phyloP scores from a whole-genome alignment of 2,329 filamentous ascomycete species.

The Xylaria hypoxylon region DNA sequence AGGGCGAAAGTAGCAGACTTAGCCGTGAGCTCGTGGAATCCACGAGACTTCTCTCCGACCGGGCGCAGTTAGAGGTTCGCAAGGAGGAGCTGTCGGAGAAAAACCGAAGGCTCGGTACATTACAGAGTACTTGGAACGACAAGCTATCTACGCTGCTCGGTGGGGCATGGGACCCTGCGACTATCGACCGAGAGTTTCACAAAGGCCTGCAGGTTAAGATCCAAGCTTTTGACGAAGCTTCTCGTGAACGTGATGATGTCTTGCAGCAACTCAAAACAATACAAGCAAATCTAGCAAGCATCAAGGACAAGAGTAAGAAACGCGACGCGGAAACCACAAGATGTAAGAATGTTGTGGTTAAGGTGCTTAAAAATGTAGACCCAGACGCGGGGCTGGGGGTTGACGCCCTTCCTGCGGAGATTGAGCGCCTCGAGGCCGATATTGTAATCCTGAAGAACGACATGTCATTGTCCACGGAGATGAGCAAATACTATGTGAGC shows the following conservation, averaged over 20 bases:
- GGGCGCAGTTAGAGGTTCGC: slow-evolving; percentile 84
- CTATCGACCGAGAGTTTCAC: slow-evolving; percentile 78
- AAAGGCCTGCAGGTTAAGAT: slow-evolving; percentile 68
- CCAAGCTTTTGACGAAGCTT: slow-evolving; percentile 70
- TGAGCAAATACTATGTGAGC: slow-evolving; percentile 77
- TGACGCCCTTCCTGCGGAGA: slow-evolving; percentile 65
- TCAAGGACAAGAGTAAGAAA: slow-evolving; percentile 72
- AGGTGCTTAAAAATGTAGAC: slow-evolving; percentile 60
- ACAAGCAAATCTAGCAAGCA: slow-evolving; percentile 76
- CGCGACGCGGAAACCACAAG: slow-evolving; percentile 71
- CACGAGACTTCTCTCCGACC: slow-evolving; percentile 82
- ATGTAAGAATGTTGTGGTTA: slow-evolving; percentile 68
- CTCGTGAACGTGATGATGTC: slow-evolving; percentile 76
- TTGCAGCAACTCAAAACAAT: slow-evolving; percentile 80
- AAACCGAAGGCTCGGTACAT: slow-evolving; percentile 79
- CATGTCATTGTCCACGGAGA: slow-evolving; percentile 73
- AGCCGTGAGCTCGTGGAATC: slow-evolving; percentile 85
- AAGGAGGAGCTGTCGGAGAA: slow-evolving; percentile 83
- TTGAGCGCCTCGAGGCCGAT: slow-evolving; percentile 62
- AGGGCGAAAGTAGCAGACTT: slow-evolving; percentile 77
- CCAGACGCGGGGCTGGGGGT: slow-evolving; percentile 58
- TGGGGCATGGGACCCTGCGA: slow-evolving; percentile 74
- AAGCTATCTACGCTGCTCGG: slow-evolving; percentile 76
- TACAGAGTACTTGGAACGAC: slow-evolving; percentile 78
- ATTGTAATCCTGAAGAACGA: slow-evolving; percentile 75